Evolutionary conservation across 805 yeast species (phyloP).

Genomic region (Hanseniaspora taiwanica): DNA sequence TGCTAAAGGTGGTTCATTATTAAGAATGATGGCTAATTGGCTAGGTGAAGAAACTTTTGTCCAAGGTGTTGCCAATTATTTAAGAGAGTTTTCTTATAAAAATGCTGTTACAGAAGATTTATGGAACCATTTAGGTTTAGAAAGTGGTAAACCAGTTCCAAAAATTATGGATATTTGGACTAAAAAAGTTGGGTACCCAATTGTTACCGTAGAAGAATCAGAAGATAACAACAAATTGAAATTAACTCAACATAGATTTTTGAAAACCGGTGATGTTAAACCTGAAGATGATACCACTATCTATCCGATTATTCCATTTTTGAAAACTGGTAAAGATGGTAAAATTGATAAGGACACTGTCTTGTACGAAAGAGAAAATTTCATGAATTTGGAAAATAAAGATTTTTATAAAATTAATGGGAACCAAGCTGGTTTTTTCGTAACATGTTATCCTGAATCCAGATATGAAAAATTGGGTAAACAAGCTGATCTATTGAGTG

Average conservation of each 20-base stretch:
- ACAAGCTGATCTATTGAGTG: constrained; percentile 44
- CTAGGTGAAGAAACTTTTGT: constrained; percentile 66
- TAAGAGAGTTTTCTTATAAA: constrained; percentile 63
- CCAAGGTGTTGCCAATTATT: constrained; percentile 66
- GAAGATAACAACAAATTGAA: constrained; percentile 42
- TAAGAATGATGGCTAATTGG: constrained; percentile 71
- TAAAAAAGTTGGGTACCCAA: constrained; percentile 65
- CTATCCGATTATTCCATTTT: constrained; percentile 60
- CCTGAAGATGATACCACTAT: constrained; percentile 57
- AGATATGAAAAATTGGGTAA: constrained; percentile 59
- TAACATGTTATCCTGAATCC: constrained; percentile 56
- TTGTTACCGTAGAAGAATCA: constrained; percentile 56
- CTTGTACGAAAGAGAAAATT: constrained; percentile 36
- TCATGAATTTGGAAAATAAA: constrained; percentile 30
- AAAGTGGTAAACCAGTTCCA: constrained; percentile 59
- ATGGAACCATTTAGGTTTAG: constrained; percentile 62
- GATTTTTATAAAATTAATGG: constrained; percentile 56
- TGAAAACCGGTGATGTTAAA: constrained; percentile 65
- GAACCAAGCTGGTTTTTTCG: constrained; percentile 61
- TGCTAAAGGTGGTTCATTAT: constrained; percentile 65
- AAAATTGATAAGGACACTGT: constrained; percentile 51
- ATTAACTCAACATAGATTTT: constrained; percentile 59
- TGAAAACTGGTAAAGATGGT: constrained; percentile 31
- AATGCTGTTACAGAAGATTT: constrained; percentile 66
- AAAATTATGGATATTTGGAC: constrained; percentile 74